Evolutionary conservation across 495 filamentous ascomycete species (phyloP), one percentile per base, ranked within the genome.

Genomic region (Opeltia flavorubescens): DNA sequence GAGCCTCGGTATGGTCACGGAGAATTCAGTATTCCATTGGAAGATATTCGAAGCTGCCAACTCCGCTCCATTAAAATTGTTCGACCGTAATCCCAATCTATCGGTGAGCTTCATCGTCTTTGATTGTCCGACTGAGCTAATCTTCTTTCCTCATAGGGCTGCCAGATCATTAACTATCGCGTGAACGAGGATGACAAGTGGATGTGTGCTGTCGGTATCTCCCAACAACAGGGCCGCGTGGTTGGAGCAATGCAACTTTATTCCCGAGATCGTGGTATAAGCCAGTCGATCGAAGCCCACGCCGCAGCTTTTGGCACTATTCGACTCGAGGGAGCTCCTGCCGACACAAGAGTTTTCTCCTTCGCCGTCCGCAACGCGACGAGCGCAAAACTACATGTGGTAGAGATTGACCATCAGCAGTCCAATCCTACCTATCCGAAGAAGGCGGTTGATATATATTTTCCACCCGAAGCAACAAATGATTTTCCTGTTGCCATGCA

Each of bases 111-210:
- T 28, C 42, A 13, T 20, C 23, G 1, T 30, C 31, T 35, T 9
- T 15, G 9, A 29, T 36, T 17, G 12, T 26, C 44, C n/a, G 15
- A 29, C 46, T 59, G 54, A 53, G 9, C 53, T 45, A 47, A 26
- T 35, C 33, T 39, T 40, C 47, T 24, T 47, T 9, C 28, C 44
- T 34, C 50, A 28, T 58, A 94, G 84, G 78, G 77, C 42, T 88
- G 86, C 64, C 91, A 99, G 82, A 99, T 99, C 58, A 99, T 99
- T 75, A 99, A 96, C 68, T 99, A 99, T 67, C 87, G 89, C 44
- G 85, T 89, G 43, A 95, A 87, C 65, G 80, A 81, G 53, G 88
- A 96, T 52, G 88, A 85, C 51, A 94, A 94, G 66, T 99, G 91
- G 91, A 94, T 94, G 83, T 87, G 89, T 12, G 81, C 94, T 29